Evolutionary conservation across 148 eudicot genomes (phyloP).

Genomic region (Suaeda aralocaspica): DNA sequence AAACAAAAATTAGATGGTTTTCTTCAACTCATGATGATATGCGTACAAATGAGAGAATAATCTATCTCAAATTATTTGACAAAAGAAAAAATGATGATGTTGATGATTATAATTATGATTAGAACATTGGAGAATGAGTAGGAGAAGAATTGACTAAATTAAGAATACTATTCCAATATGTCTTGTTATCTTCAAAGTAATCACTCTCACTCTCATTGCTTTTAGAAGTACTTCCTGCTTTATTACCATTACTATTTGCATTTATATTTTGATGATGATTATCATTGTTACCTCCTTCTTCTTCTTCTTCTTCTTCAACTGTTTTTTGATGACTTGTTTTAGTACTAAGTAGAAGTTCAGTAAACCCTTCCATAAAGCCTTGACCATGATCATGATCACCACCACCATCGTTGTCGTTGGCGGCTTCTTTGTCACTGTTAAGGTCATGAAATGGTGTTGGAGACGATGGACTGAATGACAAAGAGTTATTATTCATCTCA

Average conservation of each 20-base stretch:
- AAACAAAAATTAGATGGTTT: neutral
- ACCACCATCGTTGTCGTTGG: constrained; percentile 2
- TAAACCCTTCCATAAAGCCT: constrained; percentile 59
- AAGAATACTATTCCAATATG: constrained; percentile 87
- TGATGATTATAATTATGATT: constrained; percentile 14
- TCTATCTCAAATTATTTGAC: neutral
- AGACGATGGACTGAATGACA: constrained; percentile 18
- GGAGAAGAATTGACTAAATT: constrained; percentile 78
- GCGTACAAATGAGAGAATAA: too few relatives aligned
- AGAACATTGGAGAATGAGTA: constrained; percentile 58
- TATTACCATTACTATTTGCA: constrained; percentile 14
- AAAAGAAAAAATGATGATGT: too few relatives aligned
- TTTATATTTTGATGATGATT: too few relatives aligned
- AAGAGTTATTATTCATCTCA: constrained; percentile 29
- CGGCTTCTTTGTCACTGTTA: neutral
- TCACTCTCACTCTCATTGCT: constrained; percentile 24
- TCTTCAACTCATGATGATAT: too few relatives aligned
- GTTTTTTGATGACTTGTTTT: constrained; percentile 11
- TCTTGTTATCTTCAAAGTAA: constrained; percentile 61
- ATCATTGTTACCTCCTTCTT: constrained; percentile 20
- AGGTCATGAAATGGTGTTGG: neutral
- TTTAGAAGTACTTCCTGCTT: constrained; percentile 13
- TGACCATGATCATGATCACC: neutral
- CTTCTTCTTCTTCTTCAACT: constrained; percentile 15
- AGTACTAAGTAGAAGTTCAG: constrained; percentile 62